Percentiles rank a stretch among this genome's conserved stretches.
These are phyloP conservation scores for Rhizophlyctis rosea DNA, from an alignment of 192 early-diverging fungal genomes.

Conservation along the genomic window DNA sequence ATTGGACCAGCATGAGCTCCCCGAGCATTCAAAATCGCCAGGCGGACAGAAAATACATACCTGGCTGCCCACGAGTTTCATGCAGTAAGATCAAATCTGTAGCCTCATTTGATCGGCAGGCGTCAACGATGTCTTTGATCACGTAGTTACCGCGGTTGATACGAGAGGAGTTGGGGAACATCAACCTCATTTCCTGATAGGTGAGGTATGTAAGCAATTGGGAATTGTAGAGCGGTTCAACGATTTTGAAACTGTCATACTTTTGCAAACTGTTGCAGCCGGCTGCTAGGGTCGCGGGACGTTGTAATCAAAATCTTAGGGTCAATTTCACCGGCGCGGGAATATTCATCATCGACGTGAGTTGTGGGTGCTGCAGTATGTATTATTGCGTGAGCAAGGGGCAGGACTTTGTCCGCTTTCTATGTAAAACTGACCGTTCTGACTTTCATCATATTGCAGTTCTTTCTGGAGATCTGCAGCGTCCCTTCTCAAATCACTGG, in stretches of 20 bases:
- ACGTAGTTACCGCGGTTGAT: constrained; percentile 98
- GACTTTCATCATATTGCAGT: constrained; percentile 85
- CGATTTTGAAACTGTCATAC: no score
- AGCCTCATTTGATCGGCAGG: constrained; percentile 89
- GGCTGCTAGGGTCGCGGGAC: constrained; percentile 86
- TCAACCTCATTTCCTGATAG: constrained; percentile 79
- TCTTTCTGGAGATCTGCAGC: constrained; percentile 71
- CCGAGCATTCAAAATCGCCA: background rate
- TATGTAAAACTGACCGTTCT: constrained; percentile 46
- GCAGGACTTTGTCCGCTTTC: background rate
- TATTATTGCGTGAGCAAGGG: background rate
- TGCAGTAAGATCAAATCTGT: constrained; percentile 95
- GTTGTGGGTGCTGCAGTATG: constrained; percentile 53
- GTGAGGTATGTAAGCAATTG: background rate
- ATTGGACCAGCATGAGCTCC: no score
- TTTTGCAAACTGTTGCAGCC: constrained; percentile 94
- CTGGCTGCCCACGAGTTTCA: constrained; percentile 92
- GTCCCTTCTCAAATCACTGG: constrained; percentile 81
- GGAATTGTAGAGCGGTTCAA: background rate
- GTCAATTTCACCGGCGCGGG: constrained; percentile 86
- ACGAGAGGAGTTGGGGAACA: constrained; percentile 94
- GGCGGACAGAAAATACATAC: constrained; percentile 45
- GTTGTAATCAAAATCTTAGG: constrained; percentile 97
- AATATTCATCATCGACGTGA: constrained; percentile 97
- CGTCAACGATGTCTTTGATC: constrained; percentile 93